Evolutionary conservation across 2,329 filamentous ascomycete genomes (phyloP), one percentile per base, ranked within the genome.

Genomic region (Zasmidium citrigriseum): DNA sequence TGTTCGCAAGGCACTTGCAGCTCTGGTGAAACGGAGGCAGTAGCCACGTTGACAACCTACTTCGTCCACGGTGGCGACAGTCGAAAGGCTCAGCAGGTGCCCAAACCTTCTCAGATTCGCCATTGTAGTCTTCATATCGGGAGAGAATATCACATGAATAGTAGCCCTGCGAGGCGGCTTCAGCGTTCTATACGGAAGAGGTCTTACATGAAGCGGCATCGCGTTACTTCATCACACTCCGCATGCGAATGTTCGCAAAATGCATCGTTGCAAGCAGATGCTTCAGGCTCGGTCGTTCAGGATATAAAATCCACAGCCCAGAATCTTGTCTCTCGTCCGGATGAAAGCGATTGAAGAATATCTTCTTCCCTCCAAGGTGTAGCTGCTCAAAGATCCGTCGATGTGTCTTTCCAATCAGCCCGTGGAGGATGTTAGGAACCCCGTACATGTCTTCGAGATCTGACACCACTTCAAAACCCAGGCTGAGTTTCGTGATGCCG

Each of bases 231-330:
- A 55, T 20, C 14, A 56, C 34, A 20, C 9, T 29, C 22, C 46
- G 25, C 7, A 56, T 11, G 12, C 54, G 38, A 29, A 57, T 48
- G 38, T 52, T 52, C 14, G 55, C 55, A 47, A 52, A 52, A 52
- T 57, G 55, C 38, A 48, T 27, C 54, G 46, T 57, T n/a, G 54
- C 54, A 27, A 57, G 10, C 38, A 52, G 34, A 16, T 52, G 22
- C 24, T 41, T 57, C 12, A 52, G 9, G 2, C 49, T 44, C 24
- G 48, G 48, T 48, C n/a, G n/a, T 14, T 52, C 14, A 7, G 29
- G 25, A 52, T 46, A n/a, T 14, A 57, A n/a, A 34, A 58, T 58
- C 38, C 47, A 41, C 29, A 58, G 25, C 12, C 45, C 55, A 52
- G 44, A 23, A 29, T 58, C 55, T 21, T 53, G 45, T n/a, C 44